These are phyloP conservation scores for Entomophthora muscae DNA, from an alignment of 371 early-diverging fungal genomes.

Conservation along the genomic window DNA sequence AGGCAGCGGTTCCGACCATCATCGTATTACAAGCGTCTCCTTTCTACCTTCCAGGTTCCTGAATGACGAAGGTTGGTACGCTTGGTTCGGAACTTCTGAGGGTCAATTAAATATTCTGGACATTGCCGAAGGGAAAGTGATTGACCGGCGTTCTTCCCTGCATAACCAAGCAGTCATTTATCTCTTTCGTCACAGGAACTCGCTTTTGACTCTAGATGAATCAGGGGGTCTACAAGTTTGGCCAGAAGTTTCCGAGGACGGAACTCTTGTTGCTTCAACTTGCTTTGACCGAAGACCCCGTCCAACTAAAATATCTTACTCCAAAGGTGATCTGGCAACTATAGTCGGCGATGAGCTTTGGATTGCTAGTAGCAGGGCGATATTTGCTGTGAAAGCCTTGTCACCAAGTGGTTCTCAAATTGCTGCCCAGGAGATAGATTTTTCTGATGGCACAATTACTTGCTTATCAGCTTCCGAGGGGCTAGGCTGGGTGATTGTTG, in stretches of 20 bases:
- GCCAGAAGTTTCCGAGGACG: conserved; percentile 22
- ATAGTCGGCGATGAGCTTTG: conserved; percentile 33
- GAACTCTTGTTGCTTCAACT: conserved; percentile 13
- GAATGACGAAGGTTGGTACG: conserved; percentile 26
- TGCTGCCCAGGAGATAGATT: conserved; percentile 16
- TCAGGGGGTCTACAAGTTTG: conserved; percentile 48
- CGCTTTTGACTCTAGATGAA: conserved; percentile 62
- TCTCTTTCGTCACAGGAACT: conserved; percentile 32
- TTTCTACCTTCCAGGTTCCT: conserved; percentile 20
- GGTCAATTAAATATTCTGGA: conserved; percentile 31
- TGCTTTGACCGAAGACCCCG: conserved; percentile 11
- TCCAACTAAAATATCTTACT: conserved; percentile 18
- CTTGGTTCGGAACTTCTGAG: conserved; percentile 38
- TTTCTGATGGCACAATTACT: conserved; percentile 36
- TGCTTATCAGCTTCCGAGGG: conserved; percentile 30
- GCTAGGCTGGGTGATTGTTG: conserved; percentile 33
- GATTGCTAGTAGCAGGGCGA: conserved; percentile 28
- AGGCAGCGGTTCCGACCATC: not conserved
- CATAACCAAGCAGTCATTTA: conserved; percentile 41
- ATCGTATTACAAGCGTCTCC: conserved; percentile 7
- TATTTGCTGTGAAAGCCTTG: conserved; percentile 35
- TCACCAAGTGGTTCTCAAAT: conserved; percentile 17
- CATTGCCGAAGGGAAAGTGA: conserved; percentile 19
- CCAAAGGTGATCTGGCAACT: conserved; percentile 22
- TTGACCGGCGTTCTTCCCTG: conserved; percentile 26